These are phyloP conservation scores for Ceratobasidium papillatum DNA, from an alignment of 1,284 basidiomycete species.

Conservation along the genomic window DNA sequence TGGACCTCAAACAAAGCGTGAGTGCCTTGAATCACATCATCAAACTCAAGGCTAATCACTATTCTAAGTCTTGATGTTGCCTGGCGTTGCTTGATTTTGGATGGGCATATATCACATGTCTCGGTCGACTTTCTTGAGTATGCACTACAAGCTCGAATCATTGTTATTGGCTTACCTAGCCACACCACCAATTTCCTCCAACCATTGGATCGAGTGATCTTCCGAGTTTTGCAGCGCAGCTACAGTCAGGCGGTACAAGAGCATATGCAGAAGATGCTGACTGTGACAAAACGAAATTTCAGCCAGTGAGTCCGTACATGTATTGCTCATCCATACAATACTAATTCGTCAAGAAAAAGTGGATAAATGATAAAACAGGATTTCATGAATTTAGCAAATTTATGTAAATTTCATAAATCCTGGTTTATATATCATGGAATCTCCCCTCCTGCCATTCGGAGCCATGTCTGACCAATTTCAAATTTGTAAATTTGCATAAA, in stretches of 20 bases:
- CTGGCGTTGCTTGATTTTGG: constrained; percentile 26
- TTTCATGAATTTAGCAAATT: too few species aligned
- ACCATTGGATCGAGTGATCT: constrained; percentile 55
- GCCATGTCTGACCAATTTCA: too few species aligned
- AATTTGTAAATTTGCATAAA: too few species aligned
- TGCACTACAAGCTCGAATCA: constrained; percentile 49
- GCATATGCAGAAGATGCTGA: neutral
- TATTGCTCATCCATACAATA: neutral
- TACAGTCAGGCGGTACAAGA: constrained; percentile 7
- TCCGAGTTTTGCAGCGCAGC: constrained; percentile 48
- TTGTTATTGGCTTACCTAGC: constrained; percentile 53
- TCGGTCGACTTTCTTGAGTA: constrained; percentile 21
- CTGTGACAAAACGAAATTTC: constrained; percentile 46
- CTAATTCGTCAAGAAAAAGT: neutral
- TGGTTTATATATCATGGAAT: too few species aligned
- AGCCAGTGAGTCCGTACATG: constrained; percentile 3
- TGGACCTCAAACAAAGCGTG: constrained; percentile 16
- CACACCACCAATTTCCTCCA: constrained; percentile 56
- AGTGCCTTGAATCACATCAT: neutral
- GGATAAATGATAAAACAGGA: neutral
- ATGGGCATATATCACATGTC: constrained; percentile 37
- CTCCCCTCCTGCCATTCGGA: too few species aligned
- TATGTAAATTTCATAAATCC: too few species aligned
- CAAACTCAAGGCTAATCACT: neutral
- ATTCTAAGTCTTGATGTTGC: neutral